Percentiles rank a stretch among this genome's conserved stretches.
Evolutionary conservation across 2,329 filamentous ascomycete species (phyloP).

Genomic region (Cytospora mali): DNA sequence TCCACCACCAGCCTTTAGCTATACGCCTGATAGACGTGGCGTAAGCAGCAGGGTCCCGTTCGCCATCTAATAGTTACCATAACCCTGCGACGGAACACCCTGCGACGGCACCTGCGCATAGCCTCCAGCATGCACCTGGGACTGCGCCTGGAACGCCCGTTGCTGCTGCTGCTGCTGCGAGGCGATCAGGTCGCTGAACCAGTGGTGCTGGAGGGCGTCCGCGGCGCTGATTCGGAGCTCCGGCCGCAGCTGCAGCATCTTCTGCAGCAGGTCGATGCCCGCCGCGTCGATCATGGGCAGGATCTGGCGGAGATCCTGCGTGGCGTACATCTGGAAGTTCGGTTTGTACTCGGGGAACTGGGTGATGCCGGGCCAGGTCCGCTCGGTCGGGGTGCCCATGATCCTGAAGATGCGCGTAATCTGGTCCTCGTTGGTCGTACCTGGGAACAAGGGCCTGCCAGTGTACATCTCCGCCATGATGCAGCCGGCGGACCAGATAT

Average conservation of each 20-base stretch:
- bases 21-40: neutral
- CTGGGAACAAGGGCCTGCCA: constrained; percentile 90
- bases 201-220: constrained; percentile 85
- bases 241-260: constrained; percentile 90
- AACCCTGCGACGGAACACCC: constrained; percentile 42
- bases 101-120: constrained; percentile 34
- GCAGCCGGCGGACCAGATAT: constrained; percentile 98
- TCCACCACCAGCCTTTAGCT: constrained; percentile 4
- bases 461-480: constrained; percentile 99
- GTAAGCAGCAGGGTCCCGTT: constrained; percentile 3
- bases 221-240: constrained; percentile 88
- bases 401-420: constrained; percentile 96
- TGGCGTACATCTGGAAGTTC: constrained; percentile 91
- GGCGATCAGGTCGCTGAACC: constrained; percentile 79
- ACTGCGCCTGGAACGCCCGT: constrained; percentile 42
- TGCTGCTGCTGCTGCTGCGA: constrained; percentile 52
- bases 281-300: constrained; percentile 86
- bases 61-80: constrained; percentile 32
- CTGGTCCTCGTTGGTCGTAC: constrained; percentile 98
- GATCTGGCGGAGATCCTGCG: constrained; percentile 84
- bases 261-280: constrained; percentile 83
- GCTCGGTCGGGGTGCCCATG: constrained; percentile 96
- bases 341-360: constrained; percentile 97
- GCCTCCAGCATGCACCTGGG: constrained; percentile 39
- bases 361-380: constrained; percentile 92